phyloP scores from a whole-genome alignment of 768 basidiomycete genomes.

The Candolleomyces eurysporus region DNA sequence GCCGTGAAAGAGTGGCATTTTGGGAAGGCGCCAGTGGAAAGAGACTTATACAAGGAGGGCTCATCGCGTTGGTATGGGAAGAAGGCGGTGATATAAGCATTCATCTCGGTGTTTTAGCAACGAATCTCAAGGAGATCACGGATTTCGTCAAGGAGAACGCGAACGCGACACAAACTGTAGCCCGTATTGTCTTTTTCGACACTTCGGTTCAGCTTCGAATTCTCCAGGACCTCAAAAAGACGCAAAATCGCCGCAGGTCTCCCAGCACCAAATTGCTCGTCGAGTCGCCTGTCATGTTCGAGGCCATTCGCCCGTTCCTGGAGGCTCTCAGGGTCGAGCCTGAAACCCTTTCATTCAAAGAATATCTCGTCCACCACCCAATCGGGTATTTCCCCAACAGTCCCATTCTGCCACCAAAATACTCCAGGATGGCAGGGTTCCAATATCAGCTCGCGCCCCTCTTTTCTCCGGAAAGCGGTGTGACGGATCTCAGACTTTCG shows the following conservation, averaged over 20 bases:
- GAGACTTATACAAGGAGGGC: conserved; percentile 48
- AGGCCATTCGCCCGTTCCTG: conserved; percentile 66
- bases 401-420: conserved; percentile 50
- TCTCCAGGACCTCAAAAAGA: conserved; percentile 23
- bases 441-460: conserved; percentile 54
- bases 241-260: conserved; percentile 5
- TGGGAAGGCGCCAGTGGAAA: conserved; percentile 52
- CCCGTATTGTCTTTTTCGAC: conserved; percentile 66
- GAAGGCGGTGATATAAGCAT: conserved; percentile 24
- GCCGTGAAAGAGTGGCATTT: conserved; percentile 35
- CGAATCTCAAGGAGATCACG: conserved; percentile 33
- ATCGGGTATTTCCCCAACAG: conserved; percentile 29
- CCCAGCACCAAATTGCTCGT: conserved; percentile 42
- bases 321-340: conserved; percentile 59
- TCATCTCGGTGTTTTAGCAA: conserved; percentile 44
- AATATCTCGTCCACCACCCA: conserved; percentile 49
- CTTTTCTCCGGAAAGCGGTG: conserved; percentile 39
- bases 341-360: conserved; percentile 53
- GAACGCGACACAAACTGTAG: conserved; percentile 25
- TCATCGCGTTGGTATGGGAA: conserved; percentile 51
- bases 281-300: conserved; percentile 66
- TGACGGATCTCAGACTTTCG: conserved; percentile 38
- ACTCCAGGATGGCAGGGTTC: conserved; percentile 54
- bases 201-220: conserved; percentile 50
- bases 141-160: conserved; percentile 29